Evolutionary conservation across 352 stramenopile species (phyloP).

Genomic region (Phytopythium kandeliae): DNA sequence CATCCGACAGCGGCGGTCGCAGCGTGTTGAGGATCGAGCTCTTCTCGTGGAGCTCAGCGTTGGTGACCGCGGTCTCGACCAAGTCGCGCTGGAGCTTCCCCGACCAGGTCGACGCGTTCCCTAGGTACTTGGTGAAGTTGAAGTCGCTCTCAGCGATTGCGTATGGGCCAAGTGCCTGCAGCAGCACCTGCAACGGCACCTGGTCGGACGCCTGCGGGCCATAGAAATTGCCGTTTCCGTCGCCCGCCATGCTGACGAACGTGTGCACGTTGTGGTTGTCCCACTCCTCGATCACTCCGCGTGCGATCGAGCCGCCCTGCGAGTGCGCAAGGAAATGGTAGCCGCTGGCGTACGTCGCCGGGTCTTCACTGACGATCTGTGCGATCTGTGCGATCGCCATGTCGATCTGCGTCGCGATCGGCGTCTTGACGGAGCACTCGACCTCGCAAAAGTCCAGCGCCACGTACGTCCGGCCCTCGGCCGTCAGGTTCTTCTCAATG

Average conservation of each 20-base stretch:
- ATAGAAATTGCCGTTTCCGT: conserved; percentile 50
- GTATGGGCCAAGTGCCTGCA: conserved; percentile 27
- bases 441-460: conserved; percentile 38
- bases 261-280: conserved; percentile 49
- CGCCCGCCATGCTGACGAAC: conserved; percentile 42
- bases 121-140: conserved; percentile 32
- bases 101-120: conserved; percentile 12
- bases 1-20: conserved; percentile 14
- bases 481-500: conserved; percentile 30
- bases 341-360: conserved; percentile 24
- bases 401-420: conserved; percentile 28
- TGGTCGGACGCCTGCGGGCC: conserved; percentile 31
- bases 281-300: conserved; percentile 50
- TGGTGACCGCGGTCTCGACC: conserved; percentile 13
- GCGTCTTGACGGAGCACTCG: conserved; percentile 25
- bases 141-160: conserved; percentile 23
- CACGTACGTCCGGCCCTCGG: conserved; percentile 26
- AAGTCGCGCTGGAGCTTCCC: conserved; percentile 42
- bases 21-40: conserved; percentile 31
- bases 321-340: conserved; percentile 56
- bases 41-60: conserved; percentile 18
- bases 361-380: conserved; percentile 20
- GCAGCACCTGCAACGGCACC: conserved; percentile 27
- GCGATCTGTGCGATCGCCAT: conserved; percentile 42
- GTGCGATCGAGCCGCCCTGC: conserved; percentile 32